A percentile compares a stretch with the other conserved stretches of the same genome.
Evolutionary conservation across 257 asterid species (phyloP).

Genomic region (Solanum tarapatanum): DNA sequence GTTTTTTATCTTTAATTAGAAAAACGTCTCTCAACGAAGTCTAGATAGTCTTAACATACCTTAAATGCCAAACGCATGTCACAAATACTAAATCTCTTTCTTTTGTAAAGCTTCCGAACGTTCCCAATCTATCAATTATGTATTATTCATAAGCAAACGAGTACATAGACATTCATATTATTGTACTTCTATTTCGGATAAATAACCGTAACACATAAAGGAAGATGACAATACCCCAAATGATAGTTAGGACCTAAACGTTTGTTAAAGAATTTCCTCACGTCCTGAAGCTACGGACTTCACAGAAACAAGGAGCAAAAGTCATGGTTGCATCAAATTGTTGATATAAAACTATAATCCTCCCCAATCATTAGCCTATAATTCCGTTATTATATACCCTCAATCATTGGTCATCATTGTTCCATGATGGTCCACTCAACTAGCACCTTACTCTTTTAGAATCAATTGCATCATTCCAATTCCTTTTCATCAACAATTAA

Average conservation of each 20-base stretch:
- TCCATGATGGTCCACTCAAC: not conserved
- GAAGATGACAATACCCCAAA: not conserved
- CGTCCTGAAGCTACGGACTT: not conserved
- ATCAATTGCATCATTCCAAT: no score
- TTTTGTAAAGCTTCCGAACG: no score
- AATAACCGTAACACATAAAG: not conserved
- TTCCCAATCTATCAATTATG: no score
- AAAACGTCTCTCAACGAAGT: no score
- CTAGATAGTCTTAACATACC: no score
- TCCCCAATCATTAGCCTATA: not conserved
- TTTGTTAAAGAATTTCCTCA: not conserved
- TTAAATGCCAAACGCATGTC: no score
- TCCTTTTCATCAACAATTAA: no score
- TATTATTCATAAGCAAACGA: no score
- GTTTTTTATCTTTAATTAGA: no score
- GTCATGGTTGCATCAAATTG: not conserved
- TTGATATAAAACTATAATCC: not conserved
- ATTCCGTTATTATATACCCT: not conserved
- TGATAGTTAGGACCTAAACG: not conserved
- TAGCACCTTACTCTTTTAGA: not conserved
- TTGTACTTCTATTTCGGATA: not conserved
- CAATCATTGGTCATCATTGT: not conserved
- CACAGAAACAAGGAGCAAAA: not conserved
- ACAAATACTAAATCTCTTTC: no score
- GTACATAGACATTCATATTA: not conserved